A percentile compares a stretch with the other conserved stretches of the same genome.
Evolutionary conservation across 2,329 filamentous ascomycete species (phyloP).

Genomic region (Penicillium sp.): DNA sequence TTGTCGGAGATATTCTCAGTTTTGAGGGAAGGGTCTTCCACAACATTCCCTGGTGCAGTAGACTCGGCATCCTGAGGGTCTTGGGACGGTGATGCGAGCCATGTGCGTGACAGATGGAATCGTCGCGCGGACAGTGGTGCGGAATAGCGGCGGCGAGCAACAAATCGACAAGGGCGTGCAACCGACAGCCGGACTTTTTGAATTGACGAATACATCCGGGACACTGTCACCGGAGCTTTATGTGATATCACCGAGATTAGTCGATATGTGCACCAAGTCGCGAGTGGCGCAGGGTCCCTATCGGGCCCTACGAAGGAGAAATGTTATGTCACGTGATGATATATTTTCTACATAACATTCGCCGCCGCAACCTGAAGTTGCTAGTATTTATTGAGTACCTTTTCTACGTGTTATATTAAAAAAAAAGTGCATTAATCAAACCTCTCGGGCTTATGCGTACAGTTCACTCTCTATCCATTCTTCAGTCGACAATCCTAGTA

Average conservation of each 20-base stretch:
- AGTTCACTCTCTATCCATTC: not conserved
- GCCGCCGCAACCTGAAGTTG: not conserved
- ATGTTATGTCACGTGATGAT: slow-evolving; percentile 18
- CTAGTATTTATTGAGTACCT: not conserved
- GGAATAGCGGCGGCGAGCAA: slow-evolving; percentile 39
- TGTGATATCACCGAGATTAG: slow-evolving; percentile 11
- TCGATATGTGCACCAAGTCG: slow-evolving; percentile 11
- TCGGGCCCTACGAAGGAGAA: slow-evolving; percentile 12
- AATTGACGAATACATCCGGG: slow-evolving; percentile 41
- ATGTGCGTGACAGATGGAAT: slow-evolving; percentile 35
- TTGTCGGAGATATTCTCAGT: slow-evolving; percentile 1
- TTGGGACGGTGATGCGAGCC: slow-evolving; percentile 28
- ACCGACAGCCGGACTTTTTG: slow-evolving; percentile 35
- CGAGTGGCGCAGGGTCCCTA: slow-evolving; percentile 3
- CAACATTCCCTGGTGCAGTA: slow-evolving; percentile 19
- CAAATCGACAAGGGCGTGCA: slow-evolving; percentile 38
- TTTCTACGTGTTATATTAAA: not conserved
- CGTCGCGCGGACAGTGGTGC: slow-evolving; percentile 26
- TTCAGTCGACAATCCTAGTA: not conserved
- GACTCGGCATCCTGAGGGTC: slow-evolving; percentile 29
- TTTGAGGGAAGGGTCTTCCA: slow-evolving; percentile 17
- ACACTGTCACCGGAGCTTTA: slow-evolving; percentile 28
- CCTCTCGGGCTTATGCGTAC: no score
- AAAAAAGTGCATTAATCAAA: not conserved
- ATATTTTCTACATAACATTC: not conserved